Evolutionary conservation across 306 rosid species (phyloP).

Genomic region (Sphenostylis stenocarpa): DNA sequence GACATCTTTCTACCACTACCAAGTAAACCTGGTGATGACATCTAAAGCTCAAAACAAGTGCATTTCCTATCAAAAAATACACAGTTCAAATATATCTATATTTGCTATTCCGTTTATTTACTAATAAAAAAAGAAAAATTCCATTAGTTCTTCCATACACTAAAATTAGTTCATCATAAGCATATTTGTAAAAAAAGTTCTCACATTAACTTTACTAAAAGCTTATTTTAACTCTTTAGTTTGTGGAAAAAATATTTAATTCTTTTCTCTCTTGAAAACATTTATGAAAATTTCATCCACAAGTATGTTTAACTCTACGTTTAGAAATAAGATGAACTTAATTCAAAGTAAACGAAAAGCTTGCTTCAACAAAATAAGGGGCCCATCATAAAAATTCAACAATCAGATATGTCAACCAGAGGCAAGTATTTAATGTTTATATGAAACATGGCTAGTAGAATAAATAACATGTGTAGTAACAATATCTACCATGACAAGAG

Average conservation of each 20-base stretch:
- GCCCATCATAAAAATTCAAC: not conserved
- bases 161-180: too few relatives aligned
- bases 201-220: too few relatives aligned
- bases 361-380: not conserved
- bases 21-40: not conserved
- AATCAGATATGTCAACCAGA: not conserved
- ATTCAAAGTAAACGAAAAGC: conserved; percentile 8
- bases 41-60: conserved; percentile 15
- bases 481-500: not conserved
- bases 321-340: conserved; percentile 16
- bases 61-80: not conserved
- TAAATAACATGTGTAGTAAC: not conserved
- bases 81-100: not conserved
- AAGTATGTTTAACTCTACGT: not conserved
- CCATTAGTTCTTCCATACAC: too few relatives aligned
- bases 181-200: too few relatives aligned
- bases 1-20: not conserved
- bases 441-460: not conserved
- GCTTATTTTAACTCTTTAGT: too few relatives aligned
- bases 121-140: too few relatives aligned
- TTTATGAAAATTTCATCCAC: too few relatives aligned
- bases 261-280: too few relatives aligned
- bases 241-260: too few relatives aligned
- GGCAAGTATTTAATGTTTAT: not conserved
- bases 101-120: not conserved